Percentiles rank a stretch among this genome's conserved stretches.
phyloP scores from a whole-genome alignment of 768 basidiomycete genomes.

The Rhodotorula babjevae region DNA sequence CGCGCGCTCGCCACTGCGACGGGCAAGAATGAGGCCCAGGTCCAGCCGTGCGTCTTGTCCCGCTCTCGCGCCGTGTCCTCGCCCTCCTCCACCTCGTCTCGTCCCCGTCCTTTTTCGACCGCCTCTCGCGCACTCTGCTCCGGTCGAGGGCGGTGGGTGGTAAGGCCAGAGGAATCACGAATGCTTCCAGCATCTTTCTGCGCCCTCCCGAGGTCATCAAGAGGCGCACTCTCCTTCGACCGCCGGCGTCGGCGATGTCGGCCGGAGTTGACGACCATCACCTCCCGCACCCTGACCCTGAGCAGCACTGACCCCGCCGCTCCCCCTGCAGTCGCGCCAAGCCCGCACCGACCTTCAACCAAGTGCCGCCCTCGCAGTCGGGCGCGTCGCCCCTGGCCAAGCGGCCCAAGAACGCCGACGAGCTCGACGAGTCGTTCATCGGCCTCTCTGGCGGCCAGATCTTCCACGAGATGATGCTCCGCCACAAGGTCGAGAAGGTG shows the following conservation, averaged over 20 bases:
- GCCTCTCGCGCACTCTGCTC: background rate
- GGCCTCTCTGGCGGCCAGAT: slow-evolving; percentile 94
- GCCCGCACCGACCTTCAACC: slow-evolving; percentile 34
- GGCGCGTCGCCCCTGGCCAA: slow-evolving; percentile 16
- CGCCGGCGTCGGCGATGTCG: too few species aligned
- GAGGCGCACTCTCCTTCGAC: too few species aligned
- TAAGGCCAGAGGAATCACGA: too few species aligned
- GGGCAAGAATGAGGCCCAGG: slow-evolving; percentile 18
- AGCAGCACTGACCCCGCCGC: background rate
- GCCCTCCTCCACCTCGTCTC: background rate
- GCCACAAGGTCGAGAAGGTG: slow-evolving; percentile 90
- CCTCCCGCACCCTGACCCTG: background rate
- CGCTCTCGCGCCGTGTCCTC: too few species aligned
- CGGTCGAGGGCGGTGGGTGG: too few species aligned
- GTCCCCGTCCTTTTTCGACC: background rate
- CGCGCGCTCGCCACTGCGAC: slow-evolving; percentile 24
- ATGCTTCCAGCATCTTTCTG: too few species aligned
- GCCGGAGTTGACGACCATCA: too few species aligned
- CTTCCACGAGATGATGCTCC: slow-evolving; percentile 99
- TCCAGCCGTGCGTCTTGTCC: slow-evolving; percentile 21
- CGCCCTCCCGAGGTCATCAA: too few species aligned
- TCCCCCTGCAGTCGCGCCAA: slow-evolving; percentile 9
- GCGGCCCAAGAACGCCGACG: slow-evolving; percentile 22
- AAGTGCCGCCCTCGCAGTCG: slow-evolving; percentile 12
- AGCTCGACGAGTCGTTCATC: slow-evolving; percentile 73